These are phyloP conservation scores for Clavariopsis aquatica DNA, from an alignment of 495 filamentous ascomycete species.

Conservation along the genomic window DNA sequence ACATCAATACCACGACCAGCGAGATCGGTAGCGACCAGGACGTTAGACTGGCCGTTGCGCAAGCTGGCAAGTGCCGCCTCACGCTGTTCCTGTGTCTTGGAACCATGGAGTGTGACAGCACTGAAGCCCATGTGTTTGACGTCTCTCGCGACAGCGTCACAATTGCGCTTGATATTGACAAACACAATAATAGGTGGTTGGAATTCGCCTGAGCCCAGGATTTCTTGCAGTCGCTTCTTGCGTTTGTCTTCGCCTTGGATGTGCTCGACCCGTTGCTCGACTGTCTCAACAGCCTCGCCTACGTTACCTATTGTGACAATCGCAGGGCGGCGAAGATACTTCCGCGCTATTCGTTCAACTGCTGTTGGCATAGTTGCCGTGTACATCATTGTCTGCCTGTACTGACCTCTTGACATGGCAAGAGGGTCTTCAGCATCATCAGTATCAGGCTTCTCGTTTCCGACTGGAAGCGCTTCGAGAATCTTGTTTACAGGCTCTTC, in stretches of 20 bases:
- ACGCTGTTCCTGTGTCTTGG: constrained; percentile 96
- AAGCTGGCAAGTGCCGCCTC: constrained; percentile 90
- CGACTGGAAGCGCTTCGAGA: constrained; percentile 90
- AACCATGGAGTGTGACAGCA: constrained; percentile 88
- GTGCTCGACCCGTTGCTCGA: constrained; percentile 96
- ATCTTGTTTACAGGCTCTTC: constrained; percentile 99
- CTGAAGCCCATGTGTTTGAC: constrained; percentile 94
- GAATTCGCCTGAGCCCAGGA: constrained; percentile 84
- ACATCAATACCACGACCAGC: constrained; percentile 99
- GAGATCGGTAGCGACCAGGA: constrained; percentile 96
- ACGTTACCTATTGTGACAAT: constrained; percentile 94
- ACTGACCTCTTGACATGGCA: constrained; percentile 82
- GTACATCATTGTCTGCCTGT: constrained; percentile 99
- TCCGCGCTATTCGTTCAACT: constrained; percentile 92
- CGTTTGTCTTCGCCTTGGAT: constrained; percentile 90
- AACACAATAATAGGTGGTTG: constrained; percentile 95
- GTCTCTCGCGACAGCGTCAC: constrained; percentile 90
- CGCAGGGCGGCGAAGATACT: constrained; percentile 90
- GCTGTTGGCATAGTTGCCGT: constrained; percentile 96
- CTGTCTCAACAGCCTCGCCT: constrained; percentile 97
- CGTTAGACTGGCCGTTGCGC: constrained; percentile 73
- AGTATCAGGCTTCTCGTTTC: constrained; percentile 93
- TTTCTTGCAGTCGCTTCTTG: constrained; percentile 93
- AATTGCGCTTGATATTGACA: constrained; percentile 99
- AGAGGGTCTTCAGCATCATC: constrained; percentile 88